Base-by-base conservation (phyloP, 129 eudicot species). In the Pseudognaphalium luteoalbum region DNA sequence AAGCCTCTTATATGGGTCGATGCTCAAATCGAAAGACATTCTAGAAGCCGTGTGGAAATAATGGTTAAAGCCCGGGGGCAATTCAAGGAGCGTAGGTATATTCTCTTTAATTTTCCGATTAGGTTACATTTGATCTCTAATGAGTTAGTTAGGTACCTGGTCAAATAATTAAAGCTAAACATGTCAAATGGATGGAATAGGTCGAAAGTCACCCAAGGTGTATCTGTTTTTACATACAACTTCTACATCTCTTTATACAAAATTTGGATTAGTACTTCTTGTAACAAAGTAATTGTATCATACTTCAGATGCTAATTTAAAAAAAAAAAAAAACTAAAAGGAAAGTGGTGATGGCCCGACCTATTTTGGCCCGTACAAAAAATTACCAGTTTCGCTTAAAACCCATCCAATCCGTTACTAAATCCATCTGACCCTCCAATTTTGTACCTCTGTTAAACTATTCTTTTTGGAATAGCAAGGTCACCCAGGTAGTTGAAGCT, bases 1-100 rank as follows among this genome's bases (percentile, higher is more conserved):
- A 93, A 93, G 82, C 95, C 98, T 80, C 82, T 63, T 25, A 63
- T 79, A 32, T 72, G 83, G 83, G 83, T 79, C 20, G 78, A 79
- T 63, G 78, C 78, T 62, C 83, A 79, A 6, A 35, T 79, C 3
- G 83, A 80, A 73, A 80, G 79, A 9, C 83, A 72, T 80, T 65
- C 79, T 32, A 80, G 50, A 73, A 80, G 83, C 68, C 79, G 79
- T 7, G 41, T 80, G 68, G 83, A 80, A 66, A 80, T 80, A 25
- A 72, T 21, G 39, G 74, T 80, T 12, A 73, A 80, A 73, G 79
- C 79, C 30, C 68, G 79, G 12, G 72, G 79, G 33, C 83, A 80
- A 30, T 80, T 73, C 39, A 80, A 80, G 83, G 79, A 80, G 70
- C 74, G 79, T 20, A 72, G 83, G 83, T 80, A 73, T 19, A 5